A percentile compares a stretch with the other conserved stretches of the same genome.
phyloP scores from a whole-genome alignment of 805 yeast species.

The Scheffersomyces amazonensis region DNA sequence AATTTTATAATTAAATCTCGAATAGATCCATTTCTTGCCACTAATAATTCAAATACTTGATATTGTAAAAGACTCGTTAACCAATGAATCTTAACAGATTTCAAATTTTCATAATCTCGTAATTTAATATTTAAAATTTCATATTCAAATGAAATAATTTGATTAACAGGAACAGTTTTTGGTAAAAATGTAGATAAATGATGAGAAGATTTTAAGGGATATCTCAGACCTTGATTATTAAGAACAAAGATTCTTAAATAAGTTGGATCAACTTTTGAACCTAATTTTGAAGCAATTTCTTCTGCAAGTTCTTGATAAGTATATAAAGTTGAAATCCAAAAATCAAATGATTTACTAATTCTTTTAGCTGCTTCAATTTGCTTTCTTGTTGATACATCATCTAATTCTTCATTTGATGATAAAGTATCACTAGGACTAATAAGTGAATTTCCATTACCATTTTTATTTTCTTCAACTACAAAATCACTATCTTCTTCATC shows the following conservation, averaged over 20 bases:
- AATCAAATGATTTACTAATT: conserved; percentile 37
- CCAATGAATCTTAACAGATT: conserved; percentile 66
- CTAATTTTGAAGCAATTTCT: conserved; percentile 54
- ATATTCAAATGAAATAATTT: conserved; percentile 54
- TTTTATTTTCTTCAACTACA: conserved; percentile 25
- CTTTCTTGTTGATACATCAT: conserved; percentile 9
- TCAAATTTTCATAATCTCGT: conserved; percentile 74
- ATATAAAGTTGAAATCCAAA: conserved; percentile 69
- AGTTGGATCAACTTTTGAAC: conserved; percentile 48
- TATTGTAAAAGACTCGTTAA: conserved; percentile 66
- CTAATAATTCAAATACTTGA: conserved; percentile 64
- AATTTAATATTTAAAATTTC: conserved; percentile 76
- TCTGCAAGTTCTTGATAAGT: conserved; percentile 57
- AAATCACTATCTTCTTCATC: conserved; percentile 50
- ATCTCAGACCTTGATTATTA: conserved; percentile 53
- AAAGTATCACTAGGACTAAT: not conserved
- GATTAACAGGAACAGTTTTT: conserved; percentile 42
- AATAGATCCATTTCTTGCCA: conserved; percentile 62
- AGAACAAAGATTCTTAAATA: conserved; percentile 66
- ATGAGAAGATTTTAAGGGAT: conserved; percentile 39
- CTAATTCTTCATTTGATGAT: conserved; percentile 8
- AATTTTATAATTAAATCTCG: conserved; percentile 51
- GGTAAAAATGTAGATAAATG: conserved; percentile 41
- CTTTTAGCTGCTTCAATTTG: conserved; percentile 17
- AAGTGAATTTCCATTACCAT: conserved; percentile 5